Evolutionary conservation across 2,329 filamentous ascomycete species (phyloP).

Genomic region (Neodidymelliopsis sp.): DNA sequence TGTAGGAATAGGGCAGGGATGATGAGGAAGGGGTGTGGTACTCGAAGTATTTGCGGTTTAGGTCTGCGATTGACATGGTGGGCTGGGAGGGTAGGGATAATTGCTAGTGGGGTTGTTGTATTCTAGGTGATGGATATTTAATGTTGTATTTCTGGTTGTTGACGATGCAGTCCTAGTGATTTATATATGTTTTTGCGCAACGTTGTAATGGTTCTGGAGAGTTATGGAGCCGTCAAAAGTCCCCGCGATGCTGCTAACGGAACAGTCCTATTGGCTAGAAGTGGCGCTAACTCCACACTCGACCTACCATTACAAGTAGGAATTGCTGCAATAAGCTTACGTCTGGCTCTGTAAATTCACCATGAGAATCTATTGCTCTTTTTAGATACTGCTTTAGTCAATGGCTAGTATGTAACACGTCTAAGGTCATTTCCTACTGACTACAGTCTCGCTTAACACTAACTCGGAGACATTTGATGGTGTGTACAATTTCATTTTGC

Average conservation of each 20-base stretch:
- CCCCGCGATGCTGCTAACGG: conserved; percentile 8
- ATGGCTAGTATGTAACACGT: no score
- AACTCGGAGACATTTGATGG: conserved; percentile 7
- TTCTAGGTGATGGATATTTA: no score
- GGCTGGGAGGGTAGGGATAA: background rate
- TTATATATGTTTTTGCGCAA: conserved; percentile 1
- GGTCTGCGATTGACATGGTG: conserved; percentile 43
- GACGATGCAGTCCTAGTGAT: background rate
- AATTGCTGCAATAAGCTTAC: background rate
- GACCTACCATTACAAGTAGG: background rate
- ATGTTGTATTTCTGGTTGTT: background rate
- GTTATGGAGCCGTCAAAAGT: conserved; percentile 9
- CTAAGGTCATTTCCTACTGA: background rate
- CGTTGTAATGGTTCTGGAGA: conserved; percentile 1
- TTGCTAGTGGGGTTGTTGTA: conserved; percentile 1
- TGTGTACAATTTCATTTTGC: background rate
- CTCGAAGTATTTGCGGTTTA: conserved; percentile 49
- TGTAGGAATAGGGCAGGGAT: background rate
- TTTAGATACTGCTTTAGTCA: no score
- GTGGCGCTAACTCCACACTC: background rate
- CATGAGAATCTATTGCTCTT: no score
- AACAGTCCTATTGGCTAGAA: conserved; percentile 8
- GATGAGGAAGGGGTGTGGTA: conserved; percentile 12
- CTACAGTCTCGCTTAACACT: background rate
- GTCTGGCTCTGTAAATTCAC: background rate